Conservation (phyloP, 2,329 filamentous ascomycete genomes). For the Aureobasidium pullulans region DNA sequence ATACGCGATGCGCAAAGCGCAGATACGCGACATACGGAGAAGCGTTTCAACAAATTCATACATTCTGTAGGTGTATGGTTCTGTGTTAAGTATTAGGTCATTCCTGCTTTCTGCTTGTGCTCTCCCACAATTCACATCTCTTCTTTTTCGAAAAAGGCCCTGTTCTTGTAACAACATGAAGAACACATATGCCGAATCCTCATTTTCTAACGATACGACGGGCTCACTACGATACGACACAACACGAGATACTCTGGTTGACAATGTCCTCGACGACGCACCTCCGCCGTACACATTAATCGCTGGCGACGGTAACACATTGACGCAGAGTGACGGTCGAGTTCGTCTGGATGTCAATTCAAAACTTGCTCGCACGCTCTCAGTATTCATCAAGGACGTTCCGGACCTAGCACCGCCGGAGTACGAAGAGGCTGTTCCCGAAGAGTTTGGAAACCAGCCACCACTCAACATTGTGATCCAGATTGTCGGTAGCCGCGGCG, state of each 20-base stretch:
- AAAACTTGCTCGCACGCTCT: constrained; percentile 1
- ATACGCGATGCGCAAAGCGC: background rate
- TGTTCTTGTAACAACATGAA: too few relatives aligned
- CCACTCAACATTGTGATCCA: constrained; percentile 43
- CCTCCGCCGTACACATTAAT: background rate
- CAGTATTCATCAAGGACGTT: background rate
- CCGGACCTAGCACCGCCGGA: background rate
- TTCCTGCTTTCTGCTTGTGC: background rate
- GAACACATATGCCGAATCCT: background rate
- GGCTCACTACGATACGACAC: background rate
- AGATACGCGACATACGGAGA: background rate
- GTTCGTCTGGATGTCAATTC: background rate
- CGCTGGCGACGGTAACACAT: background rate
- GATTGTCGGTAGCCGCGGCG: constrained; percentile 42
- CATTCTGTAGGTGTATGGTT: background rate
- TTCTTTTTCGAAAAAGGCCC: too few relatives aligned
- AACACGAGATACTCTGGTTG: background rate
- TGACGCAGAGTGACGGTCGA: background rate
- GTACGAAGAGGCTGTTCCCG: background rate
- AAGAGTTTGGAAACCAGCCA: background rate
- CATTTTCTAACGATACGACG: background rate
- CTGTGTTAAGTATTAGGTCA: background rate
- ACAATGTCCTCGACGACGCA: background rate
- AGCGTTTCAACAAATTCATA: background rate
- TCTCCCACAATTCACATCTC: background rate